Conservation (phyloP, 129 eudicot genomes). For the Mikania micrantha region DNA sequence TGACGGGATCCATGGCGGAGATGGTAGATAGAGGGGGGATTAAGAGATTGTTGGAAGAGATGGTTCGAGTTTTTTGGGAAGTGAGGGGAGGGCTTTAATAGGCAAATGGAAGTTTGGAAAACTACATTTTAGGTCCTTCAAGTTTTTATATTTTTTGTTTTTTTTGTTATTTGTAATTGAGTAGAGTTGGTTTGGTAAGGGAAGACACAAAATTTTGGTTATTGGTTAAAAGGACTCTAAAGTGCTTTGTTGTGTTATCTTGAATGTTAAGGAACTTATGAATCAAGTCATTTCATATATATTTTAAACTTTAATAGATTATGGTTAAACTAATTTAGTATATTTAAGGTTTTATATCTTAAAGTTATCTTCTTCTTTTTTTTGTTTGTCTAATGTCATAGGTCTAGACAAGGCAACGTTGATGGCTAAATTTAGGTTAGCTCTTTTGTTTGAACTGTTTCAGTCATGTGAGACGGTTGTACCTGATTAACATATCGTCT, state of each 20-base stretch:
- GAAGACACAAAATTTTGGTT: background rate
- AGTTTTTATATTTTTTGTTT: background rate
- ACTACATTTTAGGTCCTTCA: background rate
- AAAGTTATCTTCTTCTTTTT: no score
- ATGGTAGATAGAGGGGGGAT: background rate
- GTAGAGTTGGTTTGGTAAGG: background rate
- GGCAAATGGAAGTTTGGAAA: background rate
- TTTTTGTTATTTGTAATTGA: no score
- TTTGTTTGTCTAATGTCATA: no score
- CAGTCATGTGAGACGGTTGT: no score
- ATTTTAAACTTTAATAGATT: no score
- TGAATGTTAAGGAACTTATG: background rate
- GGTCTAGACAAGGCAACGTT: no score
- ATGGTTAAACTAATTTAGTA: no score
- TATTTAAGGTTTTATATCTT: no score
- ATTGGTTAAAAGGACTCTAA: background rate
- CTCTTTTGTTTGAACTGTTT: no score
- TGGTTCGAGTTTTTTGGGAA: constrained; percentile 27
- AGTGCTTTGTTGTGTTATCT: background rate
- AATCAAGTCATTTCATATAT: no score
- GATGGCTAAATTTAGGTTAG: no score
- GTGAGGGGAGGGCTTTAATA: constrained; percentile 22
- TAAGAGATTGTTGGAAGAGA: background rate
- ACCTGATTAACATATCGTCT: no score
- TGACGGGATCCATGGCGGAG: constrained; percentile 72